phyloP scores from a whole-genome alignment of 306 rosid genomes.

The Prunus mira region DNA sequence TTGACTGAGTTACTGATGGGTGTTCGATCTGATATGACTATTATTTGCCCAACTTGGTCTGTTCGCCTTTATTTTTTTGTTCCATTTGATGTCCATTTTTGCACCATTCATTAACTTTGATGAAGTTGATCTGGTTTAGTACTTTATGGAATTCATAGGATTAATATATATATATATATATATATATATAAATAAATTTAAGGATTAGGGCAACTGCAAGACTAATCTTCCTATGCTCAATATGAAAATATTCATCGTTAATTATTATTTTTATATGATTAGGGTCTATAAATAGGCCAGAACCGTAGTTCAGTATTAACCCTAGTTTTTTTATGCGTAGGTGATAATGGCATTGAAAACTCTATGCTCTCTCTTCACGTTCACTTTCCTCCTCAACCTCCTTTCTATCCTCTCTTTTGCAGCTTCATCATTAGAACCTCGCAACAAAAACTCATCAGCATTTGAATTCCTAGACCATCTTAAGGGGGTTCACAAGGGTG shows the following conservation, averaged over 20 bases:
- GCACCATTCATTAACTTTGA: not conserved
- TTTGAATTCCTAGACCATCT: constrained; percentile 20
- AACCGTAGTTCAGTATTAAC: too few relatives aligned
- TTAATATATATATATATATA: too few relatives aligned
- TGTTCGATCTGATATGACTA: not conserved
- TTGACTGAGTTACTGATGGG: not conserved
- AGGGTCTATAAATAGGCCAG: not conserved
- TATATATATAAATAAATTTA: too few relatives aligned
- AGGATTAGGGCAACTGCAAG: too few relatives aligned
- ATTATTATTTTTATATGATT: not conserved
- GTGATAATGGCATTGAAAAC: constrained; percentile 14
- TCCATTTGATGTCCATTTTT: not conserved
- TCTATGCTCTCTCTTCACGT: not conserved
- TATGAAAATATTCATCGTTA: too few relatives aligned
- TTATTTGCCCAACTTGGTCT: not conserved
- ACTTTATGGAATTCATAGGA: too few relatives aligned
- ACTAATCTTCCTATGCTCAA: too few relatives aligned
- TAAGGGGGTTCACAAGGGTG: constrained; percentile 34
- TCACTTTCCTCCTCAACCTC: not conserved
- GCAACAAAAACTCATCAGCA: not conserved
- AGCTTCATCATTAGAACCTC: not conserved
- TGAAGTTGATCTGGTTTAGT: too few relatives aligned
- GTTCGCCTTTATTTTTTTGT: not conserved
- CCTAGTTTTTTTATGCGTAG: too few relatives aligned
- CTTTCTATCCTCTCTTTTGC: not conserved